Evolutionary conservation across 2,329 filamentous ascomycete species (phyloP).

Genomic region (Alternaria rosae): DNA sequence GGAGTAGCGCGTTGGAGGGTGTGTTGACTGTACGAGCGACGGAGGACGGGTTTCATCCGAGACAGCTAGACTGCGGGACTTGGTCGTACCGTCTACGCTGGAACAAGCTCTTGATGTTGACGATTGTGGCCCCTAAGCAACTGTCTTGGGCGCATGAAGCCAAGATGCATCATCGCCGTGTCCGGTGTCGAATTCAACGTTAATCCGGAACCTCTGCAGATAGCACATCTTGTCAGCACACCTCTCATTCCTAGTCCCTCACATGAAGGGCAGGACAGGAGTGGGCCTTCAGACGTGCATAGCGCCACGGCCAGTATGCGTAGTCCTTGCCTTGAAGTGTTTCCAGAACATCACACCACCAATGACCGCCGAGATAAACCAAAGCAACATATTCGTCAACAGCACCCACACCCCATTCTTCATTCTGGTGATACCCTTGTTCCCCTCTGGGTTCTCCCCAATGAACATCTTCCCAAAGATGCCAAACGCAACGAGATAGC

Average conservation of each 20-base stretch:
- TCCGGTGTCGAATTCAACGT: conserved; percentile 8
- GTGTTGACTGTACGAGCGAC: neutral
- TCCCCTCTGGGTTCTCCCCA: conserved; percentile 68
- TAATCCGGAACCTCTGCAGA: conserved; percentile 8
- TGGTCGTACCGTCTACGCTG: neutral
- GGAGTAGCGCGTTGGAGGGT: neutral
- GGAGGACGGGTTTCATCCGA: neutral
- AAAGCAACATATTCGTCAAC: conserved; percentile 75
- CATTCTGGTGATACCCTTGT: conserved; percentile 74
- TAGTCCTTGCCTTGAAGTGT: conserved; percentile 39
- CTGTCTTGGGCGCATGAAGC: neutral
- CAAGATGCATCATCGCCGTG: neutral
- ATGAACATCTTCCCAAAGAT: conserved; percentile 86
- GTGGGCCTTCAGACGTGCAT: conserved; percentile 31
- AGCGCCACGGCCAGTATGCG: conserved; percentile 25
- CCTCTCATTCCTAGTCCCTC: neutral
- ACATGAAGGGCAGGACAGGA: neutral
- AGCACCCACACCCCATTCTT: conserved; percentile 88
- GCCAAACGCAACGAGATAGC: conserved; percentile 84
- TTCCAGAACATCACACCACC: conserved; percentile 65
- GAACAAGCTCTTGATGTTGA: neutral
- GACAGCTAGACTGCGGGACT: neutral
- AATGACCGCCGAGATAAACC: conserved; percentile 70
- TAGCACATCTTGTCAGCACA: conserved; percentile 9
- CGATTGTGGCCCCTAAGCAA: conserved; percentile 2